Conservation (phyloP, 805 yeast species). For the Myxozyma lipomycoides region DNA sequence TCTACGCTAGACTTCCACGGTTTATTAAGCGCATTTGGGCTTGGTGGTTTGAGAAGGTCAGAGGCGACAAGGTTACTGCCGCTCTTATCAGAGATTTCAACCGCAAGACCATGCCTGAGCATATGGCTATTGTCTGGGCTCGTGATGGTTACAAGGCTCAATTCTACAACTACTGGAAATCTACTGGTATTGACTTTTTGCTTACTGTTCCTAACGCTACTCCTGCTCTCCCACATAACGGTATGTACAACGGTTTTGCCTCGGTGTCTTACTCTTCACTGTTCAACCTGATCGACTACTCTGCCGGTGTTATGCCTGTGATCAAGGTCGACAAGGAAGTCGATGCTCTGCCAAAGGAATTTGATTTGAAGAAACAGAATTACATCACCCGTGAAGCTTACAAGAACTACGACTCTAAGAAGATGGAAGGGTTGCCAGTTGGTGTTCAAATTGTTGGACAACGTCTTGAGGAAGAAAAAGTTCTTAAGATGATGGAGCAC, state of each 20-base stretch:
- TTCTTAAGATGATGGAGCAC: slow-evolving; percentile 46
- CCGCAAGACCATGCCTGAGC: slow-evolving; percentile 37
- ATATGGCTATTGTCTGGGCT: slow-evolving; percentile 38
- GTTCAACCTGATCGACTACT: slow-evolving; percentile 53
- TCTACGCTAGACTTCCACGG: slow-evolving; percentile 37
- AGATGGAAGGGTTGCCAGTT: slow-evolving; percentile 57
- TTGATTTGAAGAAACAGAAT: slow-evolving; percentile 35
- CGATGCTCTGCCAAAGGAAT: slow-evolving; percentile 36
- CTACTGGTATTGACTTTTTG: slow-evolving; percentile 40
- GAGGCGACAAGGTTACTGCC: slow-evolving; percentile 41
- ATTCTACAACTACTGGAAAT: slow-evolving; percentile 38
- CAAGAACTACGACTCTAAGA: slow-evolving; percentile 48
- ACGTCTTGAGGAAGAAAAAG: slow-evolving; percentile 60
- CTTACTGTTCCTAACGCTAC: slow-evolving; percentile 43
- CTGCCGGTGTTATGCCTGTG: slow-evolving; percentile 57
- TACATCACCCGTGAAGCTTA: slow-evolving; percentile 46
- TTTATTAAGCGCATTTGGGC: slow-evolving; percentile 38
- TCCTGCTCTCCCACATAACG: slow-evolving; percentile 43
- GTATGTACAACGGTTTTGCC: slow-evolving; percentile 37
- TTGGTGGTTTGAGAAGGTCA: slow-evolving; percentile 36
- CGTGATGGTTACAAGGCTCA: slow-evolving; percentile 39
- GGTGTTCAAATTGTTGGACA: slow-evolving; percentile 64
- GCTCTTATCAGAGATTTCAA: slow-evolving; percentile 38
- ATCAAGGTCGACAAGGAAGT: slow-evolving; percentile 46
- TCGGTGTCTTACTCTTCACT: slow-evolving; percentile 52